Evolutionary conservation across 2,329 filamentous ascomycete species (phyloP).

Genomic region (Eutypella sp.): DNA sequence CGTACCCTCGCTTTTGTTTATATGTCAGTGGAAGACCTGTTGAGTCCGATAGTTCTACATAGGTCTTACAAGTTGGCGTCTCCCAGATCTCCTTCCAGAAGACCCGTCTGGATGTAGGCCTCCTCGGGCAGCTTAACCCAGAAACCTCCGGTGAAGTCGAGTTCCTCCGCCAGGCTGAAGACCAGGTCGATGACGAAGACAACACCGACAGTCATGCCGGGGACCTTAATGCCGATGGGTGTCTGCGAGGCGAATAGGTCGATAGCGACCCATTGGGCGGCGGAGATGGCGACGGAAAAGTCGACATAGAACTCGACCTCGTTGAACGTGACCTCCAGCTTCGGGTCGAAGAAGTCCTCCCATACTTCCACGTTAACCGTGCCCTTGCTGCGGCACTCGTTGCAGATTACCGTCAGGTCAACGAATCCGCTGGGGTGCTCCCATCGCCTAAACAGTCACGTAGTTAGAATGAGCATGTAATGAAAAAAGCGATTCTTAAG

Average conservation of each 20-base stretch:
- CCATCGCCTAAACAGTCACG: background rate
- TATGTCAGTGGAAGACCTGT: background rate
- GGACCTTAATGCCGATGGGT: slow-evolving; percentile 34
- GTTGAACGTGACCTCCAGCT: slow-evolving; percentile 38
- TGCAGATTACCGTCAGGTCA: slow-evolving; percentile 28
- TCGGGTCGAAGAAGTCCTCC: slow-evolving; percentile 28
- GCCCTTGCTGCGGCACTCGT: slow-evolving; percentile 42
- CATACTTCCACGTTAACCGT: slow-evolving; percentile 32
- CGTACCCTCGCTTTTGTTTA: slow-evolving; percentile 3
- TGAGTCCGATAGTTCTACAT: background rate
- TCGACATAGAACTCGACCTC: slow-evolving; percentile 43
- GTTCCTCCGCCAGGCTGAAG: slow-evolving; percentile 34
- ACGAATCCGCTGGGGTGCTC: background rate
- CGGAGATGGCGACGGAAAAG: slow-evolving; percentile 34
- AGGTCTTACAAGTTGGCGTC: slow-evolving; percentile 33
- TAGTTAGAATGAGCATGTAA: background rate
- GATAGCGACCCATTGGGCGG: slow-evolving; percentile 39
- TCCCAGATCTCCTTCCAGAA: slow-evolving; percentile 34
- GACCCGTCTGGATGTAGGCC: slow-evolving; percentile 31
- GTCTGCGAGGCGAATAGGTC: slow-evolving; percentile 40
- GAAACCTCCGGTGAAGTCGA: slow-evolving; percentile 44
- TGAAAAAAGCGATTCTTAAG: background rate
- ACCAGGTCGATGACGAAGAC: slow-evolving; percentile 45
- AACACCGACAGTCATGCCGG: slow-evolving; percentile 35
- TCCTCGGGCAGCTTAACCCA: slow-evolving; percentile 42